Evolutionary conservation across 495 filamentous ascomycete genomes (phyloP), one percentile per base, ranked within the genome.

Genomic region (Neurospora terricola): DNA sequence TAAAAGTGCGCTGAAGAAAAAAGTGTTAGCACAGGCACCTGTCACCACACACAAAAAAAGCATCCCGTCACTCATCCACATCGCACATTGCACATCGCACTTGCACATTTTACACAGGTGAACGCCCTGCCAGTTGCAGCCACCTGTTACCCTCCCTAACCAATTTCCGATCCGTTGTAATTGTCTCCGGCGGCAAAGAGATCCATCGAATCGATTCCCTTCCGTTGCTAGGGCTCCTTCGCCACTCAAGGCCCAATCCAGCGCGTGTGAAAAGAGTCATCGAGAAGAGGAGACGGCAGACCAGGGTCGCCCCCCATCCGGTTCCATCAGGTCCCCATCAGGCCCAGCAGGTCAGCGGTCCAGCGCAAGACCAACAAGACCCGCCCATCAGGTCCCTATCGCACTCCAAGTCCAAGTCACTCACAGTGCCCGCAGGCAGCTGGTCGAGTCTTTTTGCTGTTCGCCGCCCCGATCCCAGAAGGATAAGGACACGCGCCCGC

Each of bases 241-340:
- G 54, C 54, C 54, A 76, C 77, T 80, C 80, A 74, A 40, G 78
- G 66, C 75, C 78, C 72, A 80, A 78, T 79, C 79, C 80, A 83
- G 81, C 76, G 69, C 72, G 42, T 66, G 27, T 27, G 54, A 66
- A 66, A 86, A 83, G 84, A 86, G 84, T 86, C 84, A 86, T 84
- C 82, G 74, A 48, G 43, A 62, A 62, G 54, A 62, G 54, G 27
- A 30, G 54, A 62, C 27, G 27, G 14, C 72, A 74, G 78, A 78
- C 76, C 76, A 78, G 77, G 77, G 76, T 77, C 73, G 72, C 78
- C 73, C 74, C 78, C 78, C 72, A 77, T 69, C 69, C 23, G 38
- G 68, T 40, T 69, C 34, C 40, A 42, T 37, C 40, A 62, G 54
- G 54, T 62, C 54, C 54, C 54, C 54, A 62, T 62, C 54, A 62